Percentiles rank a stretch among this genome's conserved stretches.
phyloP scores from a whole-genome alignment of 2,329 filamentous ascomycete species.

The Fusarium siculi region DNA sequence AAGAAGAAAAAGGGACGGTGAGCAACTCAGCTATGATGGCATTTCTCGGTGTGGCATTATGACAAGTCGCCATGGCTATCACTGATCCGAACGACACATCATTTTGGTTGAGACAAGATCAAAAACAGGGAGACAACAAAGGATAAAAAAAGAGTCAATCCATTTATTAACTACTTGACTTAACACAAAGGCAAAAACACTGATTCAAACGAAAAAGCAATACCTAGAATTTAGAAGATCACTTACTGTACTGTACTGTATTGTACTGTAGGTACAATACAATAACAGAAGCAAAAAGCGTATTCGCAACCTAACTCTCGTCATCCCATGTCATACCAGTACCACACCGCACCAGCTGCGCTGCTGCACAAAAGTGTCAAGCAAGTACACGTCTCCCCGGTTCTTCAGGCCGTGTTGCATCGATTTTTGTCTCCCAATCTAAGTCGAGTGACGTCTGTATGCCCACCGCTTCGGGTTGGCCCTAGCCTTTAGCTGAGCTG shows the following conservation, averaged over 20 bases:
- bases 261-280: neutral
- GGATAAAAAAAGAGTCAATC: neutral
- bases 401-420: constrained; percentile 35
- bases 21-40: constrained; percentile 32
- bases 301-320: constrained; percentile 22
- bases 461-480: constrained; percentile 31
- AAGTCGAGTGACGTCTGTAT: constrained; percentile 32
- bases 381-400: constrained; percentile 33
- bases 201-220: constrained; percentile 36
- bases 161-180: neutral
- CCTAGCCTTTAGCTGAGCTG: constrained; percentile 21
- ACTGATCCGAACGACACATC: constrained; percentile 32
- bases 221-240: neutral
- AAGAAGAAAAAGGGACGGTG: constrained; percentile 29
- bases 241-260: neutral
- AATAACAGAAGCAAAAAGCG: constrained; percentile 10
- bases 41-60: constrained; percentile 37
- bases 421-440: constrained; percentile 12
- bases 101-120: constrained; percentile 34
- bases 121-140: constrained; percentile 22
- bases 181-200: constrained; percentile 20
- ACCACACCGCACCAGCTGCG: constrained; percentile 39
- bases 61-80: constrained; percentile 26
- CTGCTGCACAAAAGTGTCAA: constrained; percentile 38
- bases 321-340: constrained; percentile 42